phyloP scores from a whole-genome alignment of 1,139 yeast genomes.

The Tardiomyces depauwii region DNA sequence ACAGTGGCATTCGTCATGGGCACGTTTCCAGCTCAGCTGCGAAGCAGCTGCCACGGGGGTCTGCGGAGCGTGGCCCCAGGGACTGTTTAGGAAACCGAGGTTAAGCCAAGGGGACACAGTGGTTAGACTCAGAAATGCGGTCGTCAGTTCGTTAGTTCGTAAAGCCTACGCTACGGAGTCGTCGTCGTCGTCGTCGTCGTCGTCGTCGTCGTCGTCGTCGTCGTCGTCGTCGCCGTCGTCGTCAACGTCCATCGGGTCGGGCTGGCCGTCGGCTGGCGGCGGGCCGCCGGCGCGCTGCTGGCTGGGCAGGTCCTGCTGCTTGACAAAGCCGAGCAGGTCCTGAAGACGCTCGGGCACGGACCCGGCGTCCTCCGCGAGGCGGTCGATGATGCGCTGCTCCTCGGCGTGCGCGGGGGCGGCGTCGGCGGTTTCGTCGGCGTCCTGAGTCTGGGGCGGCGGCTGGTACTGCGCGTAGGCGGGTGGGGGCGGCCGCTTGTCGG shows the following conservation, averaged over 20 bases:
- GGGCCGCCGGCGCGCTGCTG: background rate
- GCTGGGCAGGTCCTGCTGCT: conserved; percentile 5
- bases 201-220: conserved; percentile 5
- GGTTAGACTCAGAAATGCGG: no score
- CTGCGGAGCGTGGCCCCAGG: no score
- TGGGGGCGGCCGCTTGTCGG: conserved; percentile 17
- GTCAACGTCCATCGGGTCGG: background rate
- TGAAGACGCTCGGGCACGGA: conserved; percentile 7
- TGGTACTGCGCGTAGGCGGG: background rate
- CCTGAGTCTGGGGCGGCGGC: conserved; percentile 9
- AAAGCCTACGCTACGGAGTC: no score
- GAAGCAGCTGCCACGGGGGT: no score
- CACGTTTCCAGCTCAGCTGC: no score
- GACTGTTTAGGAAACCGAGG: no score
- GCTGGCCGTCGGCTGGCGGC: background rate
- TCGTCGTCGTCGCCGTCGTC: conserved; percentile 6
- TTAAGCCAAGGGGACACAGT: no score
- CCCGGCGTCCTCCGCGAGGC: conserved; percentile 7
- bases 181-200: conserved; percentile 4
- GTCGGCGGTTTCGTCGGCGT: conserved; percentile 19
- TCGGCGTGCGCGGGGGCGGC: conserved; percentile 23
- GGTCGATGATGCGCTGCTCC: conserved; percentile 16
- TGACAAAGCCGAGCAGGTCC: conserved; percentile 9
- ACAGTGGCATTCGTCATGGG: no score
- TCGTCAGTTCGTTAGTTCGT: background rate